Evolutionary conservation across 352 stramenopile species (phyloP), one percentile per base, ranked within the genome.

Genomic region (Phytophthora podocarpi): DNA sequence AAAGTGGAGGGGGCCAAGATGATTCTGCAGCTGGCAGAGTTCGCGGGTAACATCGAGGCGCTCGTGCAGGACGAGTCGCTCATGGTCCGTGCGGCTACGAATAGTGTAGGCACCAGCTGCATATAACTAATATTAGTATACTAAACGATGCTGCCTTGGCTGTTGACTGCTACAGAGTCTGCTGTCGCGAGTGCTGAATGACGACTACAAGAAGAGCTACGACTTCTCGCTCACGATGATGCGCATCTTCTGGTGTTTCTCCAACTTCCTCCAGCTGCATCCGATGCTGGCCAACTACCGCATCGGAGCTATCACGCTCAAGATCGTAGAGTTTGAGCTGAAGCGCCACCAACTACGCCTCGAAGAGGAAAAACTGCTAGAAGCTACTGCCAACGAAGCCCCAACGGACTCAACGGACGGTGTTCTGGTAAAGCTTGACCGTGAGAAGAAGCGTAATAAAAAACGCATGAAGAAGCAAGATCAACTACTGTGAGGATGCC

Each of bases 191-290:
- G 88, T 98, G 15, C 75, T 98, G 26, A 95, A 95, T 45, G 96
- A 98, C 68, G 95, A 98, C 52, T 98, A 96, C 80, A 96, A 97
- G 70, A 97, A 97, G 67, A 96, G 78, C 48, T 94, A 93, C 52
- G 95, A 98, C 69, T 92, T 99, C 43, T 89, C 87, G 26, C 92
- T 98, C 61, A 96, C 92, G 8, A 96, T 99, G 70, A 91, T 98
- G 78, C 87, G 96, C 59, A 91, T 98, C 48, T 98, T 98, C 61
- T 96, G 95, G 71, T 95, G 91, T 51, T 97, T 98, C 58, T 98
- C 91, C 50, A 98, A 97, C 74, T 97, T 98, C 58, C 64, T 97
- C 43, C 91, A 98, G 71, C 92, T 98, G 52, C 96, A 99, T 58
- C 72, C 82, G 21, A 87, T 97, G 46, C 75, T 99, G 27, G 81